A percentile compares a stretch with the other conserved stretches of the same genome.
These are phyloP conservation scores for Prunus salicina DNA, from an alignment of 306 rosid species.

Conservation along the genomic window DNA sequence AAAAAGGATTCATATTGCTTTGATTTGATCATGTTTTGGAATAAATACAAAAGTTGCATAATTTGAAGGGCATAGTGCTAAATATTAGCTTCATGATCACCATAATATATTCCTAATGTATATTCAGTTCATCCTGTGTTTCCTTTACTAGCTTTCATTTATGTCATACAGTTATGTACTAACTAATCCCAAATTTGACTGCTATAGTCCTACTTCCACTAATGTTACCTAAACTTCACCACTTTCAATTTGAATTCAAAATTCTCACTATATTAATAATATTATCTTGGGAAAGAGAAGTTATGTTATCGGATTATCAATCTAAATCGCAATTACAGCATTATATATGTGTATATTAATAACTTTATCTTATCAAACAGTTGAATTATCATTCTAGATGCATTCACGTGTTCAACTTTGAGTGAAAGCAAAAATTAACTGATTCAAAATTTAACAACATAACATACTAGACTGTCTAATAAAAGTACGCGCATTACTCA, in stretches of 20 bases:
- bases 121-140: conserved; percentile 2
- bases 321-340: no score
- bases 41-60: conserved; percentile 1
- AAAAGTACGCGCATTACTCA: background rate
- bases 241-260: background rate
- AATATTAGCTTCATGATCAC: background rate
- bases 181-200: background rate
- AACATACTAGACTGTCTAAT: background rate
- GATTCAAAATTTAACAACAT: background rate
- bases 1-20: conserved; percentile 6
- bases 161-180: background rate
- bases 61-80: background rate
- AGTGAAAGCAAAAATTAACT: no score
- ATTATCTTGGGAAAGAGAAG: no score
- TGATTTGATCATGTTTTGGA: conserved; percentile 12
- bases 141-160: background rate
- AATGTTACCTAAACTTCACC: no score
- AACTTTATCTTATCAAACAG: background rate
- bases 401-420: no score
- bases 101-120: background rate
- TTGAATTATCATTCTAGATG: background rate
- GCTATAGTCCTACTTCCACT: background rate
- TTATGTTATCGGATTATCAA: no score
- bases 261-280: background rate
- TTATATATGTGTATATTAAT: no score